Percentiles rank a stretch among this genome's conserved stretches.
These are phyloP conservation scores for Brettanomyces nanus DNA, from an alignment of 805 yeast genomes.

Conservation along the genomic window DNA sequence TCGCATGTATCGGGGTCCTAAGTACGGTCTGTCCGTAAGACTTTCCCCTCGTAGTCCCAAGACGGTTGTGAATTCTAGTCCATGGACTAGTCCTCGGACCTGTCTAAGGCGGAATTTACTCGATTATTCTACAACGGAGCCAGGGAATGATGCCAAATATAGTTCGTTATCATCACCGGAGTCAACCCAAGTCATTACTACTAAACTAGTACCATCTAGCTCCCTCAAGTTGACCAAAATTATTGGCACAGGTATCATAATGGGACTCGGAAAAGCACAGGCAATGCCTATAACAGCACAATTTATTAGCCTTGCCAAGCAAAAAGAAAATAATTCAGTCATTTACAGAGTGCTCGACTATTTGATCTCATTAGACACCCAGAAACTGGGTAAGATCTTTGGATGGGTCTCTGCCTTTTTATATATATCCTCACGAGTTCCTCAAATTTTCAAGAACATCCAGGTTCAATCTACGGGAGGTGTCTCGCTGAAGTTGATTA, in stretches of 20 bases:
- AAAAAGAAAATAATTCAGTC: slow-evolving; percentile 16
- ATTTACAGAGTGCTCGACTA: slow-evolving; percentile 12
- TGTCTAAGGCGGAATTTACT: slow-evolving; percentile 16
- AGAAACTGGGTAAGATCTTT: slow-evolving; percentile 22
- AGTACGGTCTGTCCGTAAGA: slow-evolving; percentile 9
- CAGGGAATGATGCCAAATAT: background rate
- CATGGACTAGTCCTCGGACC: slow-evolving; percentile 16
- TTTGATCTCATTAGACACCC: slow-evolving; percentile 10
- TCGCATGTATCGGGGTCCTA: slow-evolving; percentile 29
- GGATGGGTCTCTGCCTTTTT: slow-evolving; percentile 48
- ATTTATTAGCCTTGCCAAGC: background rate
- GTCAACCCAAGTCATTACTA: background rate
- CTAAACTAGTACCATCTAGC: background rate
- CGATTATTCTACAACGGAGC: slow-evolving; percentile 1
- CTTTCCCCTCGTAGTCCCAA: slow-evolving; percentile 13
- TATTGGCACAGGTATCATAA: slow-evolving; percentile 22
- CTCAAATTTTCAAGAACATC: slow-evolving; percentile 42
- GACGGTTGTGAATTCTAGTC: slow-evolving; percentile 9
- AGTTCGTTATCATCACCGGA: background rate
- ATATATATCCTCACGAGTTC: slow-evolving; percentile 42
- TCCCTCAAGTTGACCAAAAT: slow-evolving; percentile 11
- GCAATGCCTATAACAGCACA: slow-evolving; percentile 16
- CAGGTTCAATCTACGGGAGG: slow-evolving; percentile 41
- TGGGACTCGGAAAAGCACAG: slow-evolving; percentile 23
- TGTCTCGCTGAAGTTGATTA: slow-evolving; percentile 39